Evolutionary conservation across 176 grass and related monocot genomes (phyloP), one percentile per base, ranked within the genome.

Genomic region (Microstegium vimineum): DNA sequence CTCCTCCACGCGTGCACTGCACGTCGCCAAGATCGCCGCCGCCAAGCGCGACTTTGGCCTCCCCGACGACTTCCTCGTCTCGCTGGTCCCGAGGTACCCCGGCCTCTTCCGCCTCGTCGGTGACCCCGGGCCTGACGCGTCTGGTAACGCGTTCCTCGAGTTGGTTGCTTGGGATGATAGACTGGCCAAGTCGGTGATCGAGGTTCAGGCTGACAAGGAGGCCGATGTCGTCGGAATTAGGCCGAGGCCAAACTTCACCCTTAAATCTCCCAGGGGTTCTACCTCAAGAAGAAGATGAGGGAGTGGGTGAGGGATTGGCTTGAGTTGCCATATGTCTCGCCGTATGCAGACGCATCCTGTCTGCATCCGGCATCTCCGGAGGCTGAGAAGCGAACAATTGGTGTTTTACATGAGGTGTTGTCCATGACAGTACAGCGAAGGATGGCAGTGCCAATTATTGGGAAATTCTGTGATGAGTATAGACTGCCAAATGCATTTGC

Each of bases 401-500:
- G 34, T 5, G 34, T 35, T 35, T 35, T 35, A 5, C 34, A 35
- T 35, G 34, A 35, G 76, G 34, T 35, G 34, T 35, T 35, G 34
- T 35, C 34, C 34, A 2, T 35, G 34, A 35, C 34, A 35, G 85
- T 94, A 18, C 81, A 93, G 59, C 87, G 86, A 51, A 84, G 92
- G 78, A 85, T 92, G 46, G 86, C 92, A 0, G 46, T 98, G 15
- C 86, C 88, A 5, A 86, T 94, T 26, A 88, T 98, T 2, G 95
- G 95, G 6, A 98, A 98, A 46, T 98, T 98, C 13, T 93, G 84
- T 20, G 74, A 89, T 0, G 95, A 98, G 73, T 93, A 90, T 63
- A 84, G 46, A 57, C 45, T 98, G 25, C 93, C 92, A 0, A 98
- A 98, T 73, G 90, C 82, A 25, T 98, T 94, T 71, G 51, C 78